Base-by-base conservation (phyloP, 2,329 filamentous ascomycete species). In the Cladophialophora yegresii region DNA sequence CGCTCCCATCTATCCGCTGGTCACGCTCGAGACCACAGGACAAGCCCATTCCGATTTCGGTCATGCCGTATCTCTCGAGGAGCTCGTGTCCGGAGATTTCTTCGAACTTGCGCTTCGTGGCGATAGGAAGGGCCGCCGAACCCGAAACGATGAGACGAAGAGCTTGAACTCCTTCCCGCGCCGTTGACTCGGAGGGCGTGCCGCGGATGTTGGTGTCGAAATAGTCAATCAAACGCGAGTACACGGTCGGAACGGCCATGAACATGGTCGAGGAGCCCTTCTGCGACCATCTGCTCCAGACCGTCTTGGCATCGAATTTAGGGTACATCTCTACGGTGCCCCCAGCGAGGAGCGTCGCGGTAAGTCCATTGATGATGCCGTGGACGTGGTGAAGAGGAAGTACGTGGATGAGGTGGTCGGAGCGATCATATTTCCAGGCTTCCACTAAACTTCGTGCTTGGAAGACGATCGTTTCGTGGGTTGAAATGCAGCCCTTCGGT, bases 41-140 rank as follows among this genome's bases (percentile, higher is more conserved):
- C 33, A 99, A 84, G 0, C 93, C 95, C 95, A 99, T 98, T 71
- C 95, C 95, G 1, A 98, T 92, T 80, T 99, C 95, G 4, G 95
- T 99, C 95, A 99, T 82, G 2, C 81, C 81, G 64, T 82, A 83
- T 1, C 81, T 74, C 67, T 82, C 77, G 2, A 83, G 72, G 16
- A 83, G 74, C 10, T 74, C 75, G 66, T 80, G 77, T 13, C 76
- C 75, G 0, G 76, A 77, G 23, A 79, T 79, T 23, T 77, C 75
- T 2, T 73, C 72, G 45, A 79, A 79, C 57, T 75, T 77, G 26
- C 71, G 68, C 65, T 78, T 79, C 32, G 77, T 77, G 0, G 78
- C 76, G 0, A 77, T 77, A 0, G 78, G 78, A 0, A 80, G 71
- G 0, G 78, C 77, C 0, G 78, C 78, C 5, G 78, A 80, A 16